Evolutionary conservation across 208 protist species (phyloP).

Genomic region (Borovskyia barvae): DNA sequence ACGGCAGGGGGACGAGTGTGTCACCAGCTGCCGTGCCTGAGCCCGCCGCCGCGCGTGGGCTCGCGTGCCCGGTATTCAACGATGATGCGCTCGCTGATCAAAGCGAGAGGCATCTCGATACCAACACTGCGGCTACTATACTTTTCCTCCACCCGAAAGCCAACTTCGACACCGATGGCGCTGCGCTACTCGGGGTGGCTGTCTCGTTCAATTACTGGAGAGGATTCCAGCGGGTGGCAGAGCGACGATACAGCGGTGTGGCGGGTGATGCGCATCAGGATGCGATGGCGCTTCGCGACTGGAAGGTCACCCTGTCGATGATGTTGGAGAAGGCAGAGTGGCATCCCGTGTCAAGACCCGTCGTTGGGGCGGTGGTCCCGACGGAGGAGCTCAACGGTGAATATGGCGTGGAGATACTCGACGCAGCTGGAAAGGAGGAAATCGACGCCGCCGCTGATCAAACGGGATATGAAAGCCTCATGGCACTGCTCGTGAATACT

Average conservation of each 20-base stretch:
- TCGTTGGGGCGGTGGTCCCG: neutral
- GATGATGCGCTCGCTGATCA: no score
- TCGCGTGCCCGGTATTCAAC: no score
- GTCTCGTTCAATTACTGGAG: slow-evolving; percentile 17
- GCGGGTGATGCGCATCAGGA: slow-evolving; percentile 1
- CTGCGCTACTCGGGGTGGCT: slow-evolving; percentile 4
- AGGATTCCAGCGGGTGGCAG: slow-evolving; percentile 7
- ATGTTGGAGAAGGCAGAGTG: neutral
- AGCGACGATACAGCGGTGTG: slow-evolving; percentile 2
- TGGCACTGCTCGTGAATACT: slow-evolving; percentile 20
- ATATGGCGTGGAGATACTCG: neutral
- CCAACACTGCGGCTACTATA: slow-evolving; percentile 1
- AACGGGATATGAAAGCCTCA: slow-evolving; percentile 25
- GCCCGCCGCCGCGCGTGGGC: no score
- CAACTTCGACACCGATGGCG: neutral
- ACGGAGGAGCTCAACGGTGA: neutral
- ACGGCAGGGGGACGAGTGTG: no score
- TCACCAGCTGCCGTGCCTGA: no score
- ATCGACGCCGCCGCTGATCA: no score
- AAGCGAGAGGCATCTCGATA: neutral
- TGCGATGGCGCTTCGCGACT: neutral
- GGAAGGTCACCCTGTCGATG: neutral
- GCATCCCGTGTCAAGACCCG: no score
- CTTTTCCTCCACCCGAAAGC: slow-evolving; percentile 7
- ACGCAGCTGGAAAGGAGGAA: neutral